Evolutionary conservation across 805 yeast species (phyloP).

Genomic region (Torulaspora gathmanii): DNA sequence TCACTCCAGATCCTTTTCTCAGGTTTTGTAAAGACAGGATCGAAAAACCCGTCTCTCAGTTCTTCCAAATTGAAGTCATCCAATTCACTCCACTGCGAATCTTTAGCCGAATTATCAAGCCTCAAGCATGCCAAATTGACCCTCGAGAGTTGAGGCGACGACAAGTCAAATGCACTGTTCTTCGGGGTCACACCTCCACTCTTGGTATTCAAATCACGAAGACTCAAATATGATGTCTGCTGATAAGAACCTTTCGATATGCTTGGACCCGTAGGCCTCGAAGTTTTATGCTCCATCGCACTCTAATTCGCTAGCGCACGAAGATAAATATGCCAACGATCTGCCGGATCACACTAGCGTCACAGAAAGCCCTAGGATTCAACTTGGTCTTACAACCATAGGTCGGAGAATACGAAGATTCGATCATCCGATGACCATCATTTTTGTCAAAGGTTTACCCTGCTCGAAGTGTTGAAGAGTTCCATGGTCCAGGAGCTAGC

Average conservation of each 20-base stretch:
- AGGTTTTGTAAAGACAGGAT: slow-evolving; percentile 39
- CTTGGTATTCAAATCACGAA: slow-evolving; percentile 14
- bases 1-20: slow-evolving; percentile 7
- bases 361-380: neutral
- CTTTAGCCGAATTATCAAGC: slow-evolving; percentile 28
- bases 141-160: slow-evolving; percentile 24
- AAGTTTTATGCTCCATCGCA: neutral
- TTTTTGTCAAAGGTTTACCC: neutral
- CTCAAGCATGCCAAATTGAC: slow-evolving; percentile 37
- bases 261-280: neutral
- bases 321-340: neutral
- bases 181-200: neutral
- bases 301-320: neutral
- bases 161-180: slow-evolving; percentile 1
- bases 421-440: neutral
- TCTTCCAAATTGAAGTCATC: slow-evolving; percentile 41
- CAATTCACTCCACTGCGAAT: slow-evolving; percentile 32
- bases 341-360: neutral
- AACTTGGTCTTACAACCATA: too few species aligned
- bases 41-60: slow-evolving; percentile 46
- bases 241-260: slow-evolving; percentile 29
- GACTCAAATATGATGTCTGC: slow-evolving; percentile 22
- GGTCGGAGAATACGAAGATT: neutral
- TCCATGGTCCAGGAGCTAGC: too few species aligned
- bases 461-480: neutral